Percentiles rank a stretch among this genome's conserved stretches.
These are phyloP conservation scores for Megacollybia marginata DNA, from an alignment of 768 basidiomycete species.

Conservation along the genomic window DNA sequence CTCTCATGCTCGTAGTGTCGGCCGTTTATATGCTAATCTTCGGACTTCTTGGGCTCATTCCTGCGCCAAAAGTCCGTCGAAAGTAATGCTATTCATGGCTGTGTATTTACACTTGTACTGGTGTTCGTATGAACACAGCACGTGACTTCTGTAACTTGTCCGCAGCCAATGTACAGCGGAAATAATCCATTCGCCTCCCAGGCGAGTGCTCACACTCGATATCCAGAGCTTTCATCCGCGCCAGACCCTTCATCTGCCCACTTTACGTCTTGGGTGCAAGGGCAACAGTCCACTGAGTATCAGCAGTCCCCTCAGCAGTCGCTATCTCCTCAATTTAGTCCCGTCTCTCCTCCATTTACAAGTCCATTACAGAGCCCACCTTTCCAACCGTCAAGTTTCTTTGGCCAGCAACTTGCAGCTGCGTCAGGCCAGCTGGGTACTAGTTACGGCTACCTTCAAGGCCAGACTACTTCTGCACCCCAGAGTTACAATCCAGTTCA, in stretches of 20 bases:
- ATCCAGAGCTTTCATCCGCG: constrained; percentile 52
- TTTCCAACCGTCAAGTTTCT: constrained; percentile 48
- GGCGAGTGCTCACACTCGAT: constrained; percentile 46
- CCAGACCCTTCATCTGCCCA: constrained; percentile 17
- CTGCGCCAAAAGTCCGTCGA: constrained; percentile 45
- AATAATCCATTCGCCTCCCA: constrained; percentile 68
- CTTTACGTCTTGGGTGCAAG: constrained; percentile 31
- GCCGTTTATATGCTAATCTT: constrained; percentile 65
- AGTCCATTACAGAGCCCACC: constrained; percentile 5
- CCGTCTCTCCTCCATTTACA: constrained; percentile 18
- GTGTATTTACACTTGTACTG: neutral
- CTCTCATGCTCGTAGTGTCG: constrained; percentile 36
- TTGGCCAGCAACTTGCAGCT: constrained; percentile 46
- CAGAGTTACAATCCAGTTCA: constrained; percentile 34
- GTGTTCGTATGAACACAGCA: neutral
- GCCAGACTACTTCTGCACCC: constrained; percentile 15
- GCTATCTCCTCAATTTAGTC: constrained; percentile 17
- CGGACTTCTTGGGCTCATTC: constrained; percentile 69
- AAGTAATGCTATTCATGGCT: neutral
- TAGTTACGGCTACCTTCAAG: constrained; percentile 18
- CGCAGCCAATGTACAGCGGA: constrained; percentile 4
- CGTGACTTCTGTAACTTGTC: neutral
- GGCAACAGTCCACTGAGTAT: constrained; percentile 11
- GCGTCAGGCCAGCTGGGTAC: constrained; percentile 14
- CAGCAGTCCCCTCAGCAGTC: constrained; percentile 15